Conservation (phyloP, 2,329 filamentous ascomycete genomes). For the Aspergillus pseudoterreus region DNA sequence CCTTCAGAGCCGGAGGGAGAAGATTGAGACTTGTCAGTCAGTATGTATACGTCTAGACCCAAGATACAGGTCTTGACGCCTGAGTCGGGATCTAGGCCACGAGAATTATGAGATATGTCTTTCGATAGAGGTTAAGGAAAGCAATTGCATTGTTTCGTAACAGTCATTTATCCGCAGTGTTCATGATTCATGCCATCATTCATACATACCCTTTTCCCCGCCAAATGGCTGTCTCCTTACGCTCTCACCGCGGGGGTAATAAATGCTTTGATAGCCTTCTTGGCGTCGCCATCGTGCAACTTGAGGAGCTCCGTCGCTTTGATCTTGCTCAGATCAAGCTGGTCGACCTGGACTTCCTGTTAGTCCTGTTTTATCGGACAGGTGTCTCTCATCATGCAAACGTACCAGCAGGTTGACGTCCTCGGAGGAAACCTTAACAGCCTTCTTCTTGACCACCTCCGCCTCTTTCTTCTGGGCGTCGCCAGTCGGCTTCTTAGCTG, state of each 20-base stretch:
- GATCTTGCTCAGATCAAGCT: slow-evolving; percentile 44
- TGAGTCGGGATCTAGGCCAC: too few relatives aligned
- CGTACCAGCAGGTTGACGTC: slow-evolving; percentile 47
- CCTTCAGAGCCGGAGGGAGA: slow-evolving; percentile 18
- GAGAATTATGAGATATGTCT: too few relatives aligned
- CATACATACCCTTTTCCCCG: neutral
- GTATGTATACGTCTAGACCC: neutral
- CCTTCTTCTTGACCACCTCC: slow-evolving; percentile 36
- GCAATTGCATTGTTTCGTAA: too few relatives aligned
- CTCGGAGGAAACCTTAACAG: slow-evolving; percentile 43
- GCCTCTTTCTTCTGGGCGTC: slow-evolving; percentile 28
- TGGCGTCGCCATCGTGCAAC: slow-evolving; percentile 43
- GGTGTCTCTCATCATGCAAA: slow-evolving; percentile 1
- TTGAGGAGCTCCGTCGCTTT: slow-evolving; percentile 48
- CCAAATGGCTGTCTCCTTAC: slow-evolving; percentile 5
- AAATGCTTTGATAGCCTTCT: slow-evolving; percentile 41
- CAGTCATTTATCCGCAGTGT: too few relatives aligned
- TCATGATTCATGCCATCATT: neutral
- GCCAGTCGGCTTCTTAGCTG: slow-evolving; percentile 15
- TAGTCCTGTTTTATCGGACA: neutral
- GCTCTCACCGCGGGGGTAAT: slow-evolving; percentile 25
- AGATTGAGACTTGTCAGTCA: neutral
- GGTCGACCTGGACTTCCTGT: slow-evolving; percentile 32
- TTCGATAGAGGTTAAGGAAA: too few relatives aligned
- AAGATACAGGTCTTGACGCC: too few relatives aligned